These are phyloP conservation scores for Jamesozyma lodderae DNA, from an alignment of 805 yeast species.

Conservation along the genomic window DNA sequence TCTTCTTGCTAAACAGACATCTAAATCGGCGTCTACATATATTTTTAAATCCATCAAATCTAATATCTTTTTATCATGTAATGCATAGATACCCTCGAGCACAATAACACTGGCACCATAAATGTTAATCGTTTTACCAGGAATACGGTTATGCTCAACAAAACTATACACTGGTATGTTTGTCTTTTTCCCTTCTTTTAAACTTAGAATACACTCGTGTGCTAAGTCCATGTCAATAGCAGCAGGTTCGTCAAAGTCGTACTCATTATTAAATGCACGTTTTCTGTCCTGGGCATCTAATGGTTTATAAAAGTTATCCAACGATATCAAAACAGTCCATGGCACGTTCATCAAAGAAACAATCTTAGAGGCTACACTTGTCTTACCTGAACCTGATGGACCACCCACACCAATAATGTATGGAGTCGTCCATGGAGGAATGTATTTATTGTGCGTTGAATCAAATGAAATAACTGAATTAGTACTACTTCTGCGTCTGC, in stretches of 20 bases:
- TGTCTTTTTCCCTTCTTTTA: constrained; percentile 63
- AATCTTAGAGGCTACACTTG: constrained; percentile 79
- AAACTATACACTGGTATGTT: constrained; percentile 67
- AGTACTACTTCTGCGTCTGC: constrained; percentile 6
- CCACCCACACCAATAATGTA: constrained; percentile 86
- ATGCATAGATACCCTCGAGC: constrained; percentile 82
- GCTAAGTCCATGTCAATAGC: constrained; percentile 73
- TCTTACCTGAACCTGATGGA: constrained; percentile 84
- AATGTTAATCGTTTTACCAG: constrained; percentile 59
- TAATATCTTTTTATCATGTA: constrained; percentile 59
- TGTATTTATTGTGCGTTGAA: constrained; percentile 30
- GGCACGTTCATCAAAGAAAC: constrained; percentile 76
- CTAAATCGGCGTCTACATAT: constrained; percentile 90
- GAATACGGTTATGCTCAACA: constrained; percentile 48
- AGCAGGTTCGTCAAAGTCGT: constrained; percentile 82
- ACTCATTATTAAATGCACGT: constrained; percentile 59
- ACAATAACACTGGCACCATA: constrained; percentile 93
- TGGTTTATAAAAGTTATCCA: constrained; percentile 87
- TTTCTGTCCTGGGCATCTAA: constrained; percentile 51
- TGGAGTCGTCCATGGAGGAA: constrained; percentile 86
- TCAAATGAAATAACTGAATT: constrained; percentile 11
- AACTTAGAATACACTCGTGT: constrained; percentile 48
- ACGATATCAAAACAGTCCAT: constrained; percentile 83
- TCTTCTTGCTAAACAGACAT: constrained; percentile 83
- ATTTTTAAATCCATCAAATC: constrained; percentile 78